Conservation (phyloP, 2,329 filamentous ascomycete genomes). For the Microdochium trichocladiopsis region DNA sequence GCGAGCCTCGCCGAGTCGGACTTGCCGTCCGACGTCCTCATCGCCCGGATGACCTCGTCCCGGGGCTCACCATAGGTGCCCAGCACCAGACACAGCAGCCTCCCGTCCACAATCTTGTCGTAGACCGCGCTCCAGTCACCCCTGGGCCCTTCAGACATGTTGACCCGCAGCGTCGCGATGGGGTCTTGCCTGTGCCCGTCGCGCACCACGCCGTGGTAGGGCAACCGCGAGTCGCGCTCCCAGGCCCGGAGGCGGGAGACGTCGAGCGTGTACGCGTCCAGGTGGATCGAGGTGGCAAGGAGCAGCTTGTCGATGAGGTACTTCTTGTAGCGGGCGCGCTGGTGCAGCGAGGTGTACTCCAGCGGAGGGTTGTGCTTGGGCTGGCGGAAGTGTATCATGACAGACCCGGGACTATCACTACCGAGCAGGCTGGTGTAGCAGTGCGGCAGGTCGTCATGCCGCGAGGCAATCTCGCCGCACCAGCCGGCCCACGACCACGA, state of each 20-base stretch:
- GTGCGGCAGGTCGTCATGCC: neutral
- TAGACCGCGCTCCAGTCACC: neutral
- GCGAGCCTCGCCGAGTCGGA: neutral
- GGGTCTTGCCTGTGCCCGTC: neutral
- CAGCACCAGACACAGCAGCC: neutral
- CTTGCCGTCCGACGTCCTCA: neutral
- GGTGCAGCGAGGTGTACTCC: neutral
- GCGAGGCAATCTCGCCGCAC: neutral
- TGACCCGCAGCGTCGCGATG: neutral
- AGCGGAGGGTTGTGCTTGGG: neutral
- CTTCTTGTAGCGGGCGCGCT: neutral
- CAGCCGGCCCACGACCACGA: slow-evolving; percentile 4
- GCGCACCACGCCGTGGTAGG: neutral
- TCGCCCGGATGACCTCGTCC: neutral
- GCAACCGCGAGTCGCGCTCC: neutral
- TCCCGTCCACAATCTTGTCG: neutral
- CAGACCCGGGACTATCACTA: too few relatives aligned
- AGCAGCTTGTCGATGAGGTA: neutral
- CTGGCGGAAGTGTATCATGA: neutral
- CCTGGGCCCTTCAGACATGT: neutral
- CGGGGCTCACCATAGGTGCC: neutral
- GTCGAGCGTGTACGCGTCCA: neutral
- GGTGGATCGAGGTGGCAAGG: neutral
- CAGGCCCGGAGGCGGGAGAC: neutral
- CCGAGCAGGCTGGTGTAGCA: neutral